These are phyloP conservation scores for Phialemoniopsis sp. DNA, from an alignment of 2,329 filamentous ascomycete genomes.

Conservation along the genomic window DNA sequence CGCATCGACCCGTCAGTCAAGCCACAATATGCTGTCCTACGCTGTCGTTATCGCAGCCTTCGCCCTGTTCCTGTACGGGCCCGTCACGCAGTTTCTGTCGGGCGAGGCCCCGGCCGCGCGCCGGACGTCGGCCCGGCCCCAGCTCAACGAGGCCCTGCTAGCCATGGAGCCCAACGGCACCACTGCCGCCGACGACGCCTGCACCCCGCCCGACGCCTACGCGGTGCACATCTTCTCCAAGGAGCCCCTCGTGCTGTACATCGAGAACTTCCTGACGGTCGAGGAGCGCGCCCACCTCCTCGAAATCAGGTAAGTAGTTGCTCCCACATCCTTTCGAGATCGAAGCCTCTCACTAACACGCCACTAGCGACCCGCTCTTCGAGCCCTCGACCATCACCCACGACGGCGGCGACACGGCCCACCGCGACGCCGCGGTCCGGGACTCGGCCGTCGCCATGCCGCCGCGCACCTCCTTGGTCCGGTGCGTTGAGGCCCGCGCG, in stretches of 20 bases:
- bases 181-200: conserved; percentile 22
- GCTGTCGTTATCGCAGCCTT: conserved; percentile 34
- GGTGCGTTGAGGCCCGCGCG: conserved; percentile 43
- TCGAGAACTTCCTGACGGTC: conserved; percentile 44
- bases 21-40: conserved; percentile 37
- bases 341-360: background rate
- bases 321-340: background rate
- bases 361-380: conserved; percentile 38
- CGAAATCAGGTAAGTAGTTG: conserved; percentile 41
- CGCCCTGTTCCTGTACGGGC: conserved; percentile 38
- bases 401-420: conserved; percentile 33
- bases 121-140: conserved; percentile 37
- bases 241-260: conserved; percentile 48
- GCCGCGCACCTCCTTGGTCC: conserved; percentile 36
- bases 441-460: conserved; percentile 49
- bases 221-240: conserved; percentile 41
- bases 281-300: conserved; percentile 42
- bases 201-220: conserved; percentile 31
- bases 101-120: conserved; percentile 13
- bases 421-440: conserved; percentile 38
- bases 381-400: conserved; percentile 45
- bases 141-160: conserved; percentile 45
- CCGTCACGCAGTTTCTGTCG: conserved; percentile 29
- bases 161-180: conserved; percentile 33
- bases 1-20: no score